Evolutionary conservation across 2,329 filamentous ascomycete genomes (phyloP).

Genomic region (Botryotinia convoluta): DNA sequence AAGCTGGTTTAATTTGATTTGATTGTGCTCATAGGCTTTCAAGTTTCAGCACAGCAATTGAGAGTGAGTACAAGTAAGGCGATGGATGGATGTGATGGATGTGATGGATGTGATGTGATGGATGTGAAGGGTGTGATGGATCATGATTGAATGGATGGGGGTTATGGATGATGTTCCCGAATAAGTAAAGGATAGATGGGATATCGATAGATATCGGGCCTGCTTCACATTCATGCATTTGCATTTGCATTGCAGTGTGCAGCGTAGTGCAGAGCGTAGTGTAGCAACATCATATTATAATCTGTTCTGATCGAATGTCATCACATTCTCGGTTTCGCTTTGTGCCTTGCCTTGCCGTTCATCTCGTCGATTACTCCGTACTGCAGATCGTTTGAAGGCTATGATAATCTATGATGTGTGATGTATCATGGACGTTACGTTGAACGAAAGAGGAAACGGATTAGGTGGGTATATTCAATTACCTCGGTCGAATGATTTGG

Average conservation of each 20-base stretch:
- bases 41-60: slow-evolving; percentile 5
- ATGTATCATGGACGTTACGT: not conserved
- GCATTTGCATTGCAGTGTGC: slow-evolving; percentile 7
- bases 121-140: not conserved
- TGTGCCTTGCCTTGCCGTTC: not conserved
- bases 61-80: slow-evolving; percentile 12
- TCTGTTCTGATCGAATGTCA: slow-evolving; percentile 4
- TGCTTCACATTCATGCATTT: slow-evolving; percentile 12
- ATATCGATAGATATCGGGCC: slow-evolving; percentile 12
- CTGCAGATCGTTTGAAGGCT: not conserved
- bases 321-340: slow-evolving; percentile 6
- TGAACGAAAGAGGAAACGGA: not conserved
- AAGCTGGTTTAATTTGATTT: slow-evolving; percentile 1
- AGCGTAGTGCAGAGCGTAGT: slow-evolving; percentile 3
- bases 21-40: not conserved
- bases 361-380: not conserved
- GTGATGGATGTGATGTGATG: not conserved
- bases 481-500: not conserved
- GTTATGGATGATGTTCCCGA: slow-evolving; percentile 1
- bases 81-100: slow-evolving; percentile 1
- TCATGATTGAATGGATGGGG: slow-evolving; percentile 3
- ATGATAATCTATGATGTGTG: not conserved
- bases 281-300: slow-evolving; percentile 8
- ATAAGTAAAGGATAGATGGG: slow-evolving; percentile 2
- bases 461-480: not conserved